Evolutionary conservation across 2,329 filamentous ascomycete genomes (phyloP).

Genomic region (Diaporthe batatas): DNA sequence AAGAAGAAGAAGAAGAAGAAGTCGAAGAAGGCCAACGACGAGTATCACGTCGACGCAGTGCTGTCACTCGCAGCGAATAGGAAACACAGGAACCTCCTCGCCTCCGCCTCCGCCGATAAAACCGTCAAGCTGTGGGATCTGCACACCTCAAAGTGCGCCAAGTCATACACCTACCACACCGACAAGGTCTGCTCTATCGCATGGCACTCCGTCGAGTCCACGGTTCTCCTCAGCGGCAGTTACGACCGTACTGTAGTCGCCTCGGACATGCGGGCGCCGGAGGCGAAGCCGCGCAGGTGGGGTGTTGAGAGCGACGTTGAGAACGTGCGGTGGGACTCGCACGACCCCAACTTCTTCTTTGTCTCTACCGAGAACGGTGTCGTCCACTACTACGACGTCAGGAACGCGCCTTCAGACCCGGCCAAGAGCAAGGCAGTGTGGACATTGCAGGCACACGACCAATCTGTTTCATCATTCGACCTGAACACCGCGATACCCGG

Average conservation of each 20-base stretch:
- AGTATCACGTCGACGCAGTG: conserved; percentile 94
- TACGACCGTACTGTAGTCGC: conserved; percentile 95
- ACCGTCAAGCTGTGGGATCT: conserved; percentile 99
- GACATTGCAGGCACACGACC: conserved; percentile 95
- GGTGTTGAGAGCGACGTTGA: conserved; percentile 97
- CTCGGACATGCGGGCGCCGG: conserved; percentile 95
- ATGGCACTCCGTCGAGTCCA: conserved; percentile 91
- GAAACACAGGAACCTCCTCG: conserved; percentile 92
- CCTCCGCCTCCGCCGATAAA: conserved; percentile 94
- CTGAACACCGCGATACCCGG: conserved; percentile 91
- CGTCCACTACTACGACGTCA: conserved; percentile 91
- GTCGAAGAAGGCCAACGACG: conserved; percentile 87
- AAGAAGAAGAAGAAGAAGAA: conserved; percentile 96
- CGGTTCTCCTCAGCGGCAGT: conserved; percentile 89
- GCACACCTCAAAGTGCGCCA: conserved; percentile 90
- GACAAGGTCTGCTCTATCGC: conserved; percentile 98
- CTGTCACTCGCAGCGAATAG: conserved; percentile 92
- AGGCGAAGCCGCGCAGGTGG: conserved; percentile 85
- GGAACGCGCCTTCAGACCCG: conserved; percentile 80
- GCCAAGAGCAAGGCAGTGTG: conserved; percentile 86
- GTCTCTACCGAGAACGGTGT: conserved; percentile 93
- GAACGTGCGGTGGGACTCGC: conserved; percentile 91
- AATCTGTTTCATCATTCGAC: conserved; percentile 91
- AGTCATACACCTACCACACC: conserved; percentile 95
- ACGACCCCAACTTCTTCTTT: conserved; percentile 94